A percentile compares a stretch with the other conserved stretches of the same genome.
Conservation (phyloP, 2,329 filamentous ascomycete species). For the Sporothrix protearum region DNA sequence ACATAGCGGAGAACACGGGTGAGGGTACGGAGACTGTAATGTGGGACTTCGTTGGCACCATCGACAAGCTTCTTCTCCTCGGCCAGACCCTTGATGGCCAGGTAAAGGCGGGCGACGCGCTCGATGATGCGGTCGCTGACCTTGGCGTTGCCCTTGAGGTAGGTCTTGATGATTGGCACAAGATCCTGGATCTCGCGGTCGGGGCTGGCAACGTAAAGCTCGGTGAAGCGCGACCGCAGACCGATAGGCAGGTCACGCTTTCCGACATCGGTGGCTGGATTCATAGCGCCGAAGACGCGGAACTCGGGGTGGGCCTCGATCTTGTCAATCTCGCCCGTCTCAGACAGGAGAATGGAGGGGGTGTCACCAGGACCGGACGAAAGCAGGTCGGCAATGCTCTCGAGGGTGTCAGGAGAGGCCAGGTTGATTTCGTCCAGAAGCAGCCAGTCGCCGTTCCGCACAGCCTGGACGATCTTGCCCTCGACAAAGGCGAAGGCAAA, state of each 20-base stretch:
- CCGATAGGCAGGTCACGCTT: conserved; percentile 91
- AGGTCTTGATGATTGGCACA: conserved; percentile 81
- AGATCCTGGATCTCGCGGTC: conserved; percentile 85
- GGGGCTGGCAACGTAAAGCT: conserved; percentile 88
- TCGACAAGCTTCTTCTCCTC: conserved; percentile 84
- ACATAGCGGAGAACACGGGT: conserved; percentile 89
- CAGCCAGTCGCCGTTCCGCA: conserved; percentile 94
- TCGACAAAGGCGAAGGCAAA: conserved; percentile 97
- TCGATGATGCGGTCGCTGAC: conserved; percentile 70
- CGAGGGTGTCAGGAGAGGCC: conserved; percentile 88
- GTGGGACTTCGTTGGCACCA: conserved; percentile 90
- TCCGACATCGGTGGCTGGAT: conserved; percentile 93
- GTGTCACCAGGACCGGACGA: conserved; percentile 64
- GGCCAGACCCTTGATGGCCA: conserved; percentile 78
- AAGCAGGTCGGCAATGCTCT: conserved; percentile 87
- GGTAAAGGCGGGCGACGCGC: conserved; percentile 81
- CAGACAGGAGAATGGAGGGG: conserved; percentile 83
- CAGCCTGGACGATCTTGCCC: conserved; percentile 93
- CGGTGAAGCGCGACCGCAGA: conserved; percentile 87
- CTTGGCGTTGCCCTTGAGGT: conserved; percentile 68
- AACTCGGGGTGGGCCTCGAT: conserved; percentile 89
- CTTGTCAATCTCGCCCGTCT: conserved; percentile 89
- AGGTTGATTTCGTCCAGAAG: conserved; percentile 96
- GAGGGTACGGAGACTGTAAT: conserved; percentile 92
- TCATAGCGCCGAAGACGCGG: conserved; percentile 97